Base-by-base conservation (phyloP, 257 asterid genomes). In the Catharanthus roseus region DNA sequence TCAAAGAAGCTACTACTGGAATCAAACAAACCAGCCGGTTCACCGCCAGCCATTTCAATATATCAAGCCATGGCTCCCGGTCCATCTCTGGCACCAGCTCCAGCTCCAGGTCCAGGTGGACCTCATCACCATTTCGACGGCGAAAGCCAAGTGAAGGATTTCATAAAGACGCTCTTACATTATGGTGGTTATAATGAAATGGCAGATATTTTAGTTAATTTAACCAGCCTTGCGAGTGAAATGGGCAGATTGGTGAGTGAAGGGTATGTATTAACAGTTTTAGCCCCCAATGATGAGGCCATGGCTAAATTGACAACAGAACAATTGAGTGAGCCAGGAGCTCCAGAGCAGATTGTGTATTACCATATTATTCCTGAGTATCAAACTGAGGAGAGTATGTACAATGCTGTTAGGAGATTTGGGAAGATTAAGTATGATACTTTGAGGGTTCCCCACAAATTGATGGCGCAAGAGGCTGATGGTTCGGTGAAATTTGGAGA, bases 221-320 rank as follows among this genome's bases (percentile, higher is more conserved):
- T 78, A 56, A 78, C 82, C 8, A 67, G 60, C 28, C 39, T 78
- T 11, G 82, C 82, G 2, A 41, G 73, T 6, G 82, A 78, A 55
- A 78, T 78, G 76, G 82, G 82, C 42, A 57, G 62, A 33, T 50
- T 78, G 33, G 82, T 78, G 4, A 73, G 75, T 13, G 79, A 78
- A 78, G 82, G 82, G 0, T 78, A 74, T 31, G 78, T 74, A 3
- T 13, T 78, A 6, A 78, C 82, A 33, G 82, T 78, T 45, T 47
- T 78, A 33, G 82, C 82, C 16, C 82, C 82, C 1, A 78, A 78
- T 9, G 82, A 78, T 39, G 82, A 78, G 23, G 82, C 82, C n/a
- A 74, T 78, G 82, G 82, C 79, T 18, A 78, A 78, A 36, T 50
- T 78, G 31, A 70, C 78, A 0, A 65, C 82, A 6, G 82, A 78